These are phyloP conservation scores for Dactylorhiza incarnata DNA, from an alignment of 106 monocot species.

Conservation along the genomic window DNA sequence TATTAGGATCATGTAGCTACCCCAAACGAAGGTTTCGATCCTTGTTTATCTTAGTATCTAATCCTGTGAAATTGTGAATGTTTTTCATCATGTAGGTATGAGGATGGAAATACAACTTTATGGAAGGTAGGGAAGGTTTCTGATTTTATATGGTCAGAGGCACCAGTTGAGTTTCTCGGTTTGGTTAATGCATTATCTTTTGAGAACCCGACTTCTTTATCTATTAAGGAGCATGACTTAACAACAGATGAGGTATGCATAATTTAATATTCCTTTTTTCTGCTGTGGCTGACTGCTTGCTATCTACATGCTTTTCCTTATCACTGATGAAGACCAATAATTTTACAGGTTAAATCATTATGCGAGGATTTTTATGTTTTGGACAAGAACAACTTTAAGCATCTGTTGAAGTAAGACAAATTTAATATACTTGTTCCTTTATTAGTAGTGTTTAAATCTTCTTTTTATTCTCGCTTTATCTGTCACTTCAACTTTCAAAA, in stretches of 20 bases:
- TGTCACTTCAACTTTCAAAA: no score
- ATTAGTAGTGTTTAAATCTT: no score
- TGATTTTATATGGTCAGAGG: constrained; percentile 85
- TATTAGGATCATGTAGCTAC: not conserved
- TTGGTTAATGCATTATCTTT: constrained; percentile 74
- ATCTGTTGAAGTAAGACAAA: constrained; percentile 64
- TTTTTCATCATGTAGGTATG: no score
- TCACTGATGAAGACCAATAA: not conserved
- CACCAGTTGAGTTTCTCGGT: constrained; percentile 81
- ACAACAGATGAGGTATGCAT: constrained; percentile 79
- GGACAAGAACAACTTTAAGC: constrained; percentile 88
- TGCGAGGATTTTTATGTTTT: constrained; percentile 82
- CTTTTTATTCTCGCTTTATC: no score
- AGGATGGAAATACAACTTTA: no score
- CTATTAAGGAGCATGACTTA: constrained; percentile 66
- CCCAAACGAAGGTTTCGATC: not conserved
- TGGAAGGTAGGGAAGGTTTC: constrained; percentile 66
- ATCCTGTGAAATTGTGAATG: no score
- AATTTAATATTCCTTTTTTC: not conserved
- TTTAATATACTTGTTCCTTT: not conserved
- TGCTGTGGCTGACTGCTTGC: not conserved
- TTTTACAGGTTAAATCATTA: constrained; percentile 54
- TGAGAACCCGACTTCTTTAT: constrained; percentile 55
- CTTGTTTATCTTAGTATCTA: no score
- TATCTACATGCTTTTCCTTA: not conserved